phyloP scores from a whole-genome alignment of 192 early-diverging fungal genomes.

The Backusella australiensis region DNA sequence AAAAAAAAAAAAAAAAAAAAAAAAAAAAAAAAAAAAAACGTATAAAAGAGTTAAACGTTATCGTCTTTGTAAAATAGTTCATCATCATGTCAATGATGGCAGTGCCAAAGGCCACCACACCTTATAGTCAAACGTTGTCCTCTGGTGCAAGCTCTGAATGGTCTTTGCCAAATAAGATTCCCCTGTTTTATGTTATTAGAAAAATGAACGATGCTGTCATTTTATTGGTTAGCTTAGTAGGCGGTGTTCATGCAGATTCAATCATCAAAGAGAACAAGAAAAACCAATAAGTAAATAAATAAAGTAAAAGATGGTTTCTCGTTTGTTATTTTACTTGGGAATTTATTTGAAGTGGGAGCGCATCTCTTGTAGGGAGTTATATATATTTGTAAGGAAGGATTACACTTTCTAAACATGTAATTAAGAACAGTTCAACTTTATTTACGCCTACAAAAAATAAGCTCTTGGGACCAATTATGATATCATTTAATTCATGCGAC shows the following conservation, averaged over 20 bases:
- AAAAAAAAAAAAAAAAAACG: background rate
- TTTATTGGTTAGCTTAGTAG: slow-evolving; percentile 18
- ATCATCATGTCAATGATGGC: slow-evolving; percentile 36
- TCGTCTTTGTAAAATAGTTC: slow-evolving; percentile 15
- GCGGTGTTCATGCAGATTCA: slow-evolving; percentile 32
- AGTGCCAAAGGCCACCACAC: slow-evolving; percentile 8
- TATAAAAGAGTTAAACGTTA: background rate
- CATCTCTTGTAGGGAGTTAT: background rate
- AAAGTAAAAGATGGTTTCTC: background rate
- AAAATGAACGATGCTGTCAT: slow-evolving; percentile 28
- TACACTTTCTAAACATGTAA: too few species aligned
- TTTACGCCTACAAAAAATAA: too few species aligned
- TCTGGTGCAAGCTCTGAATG: slow-evolving; percentile 14
- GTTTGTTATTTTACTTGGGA: background rate
- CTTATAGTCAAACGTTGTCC: background rate
- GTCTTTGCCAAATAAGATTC: slow-evolving; percentile 29
- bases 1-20: background rate
- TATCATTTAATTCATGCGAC: too few species aligned
- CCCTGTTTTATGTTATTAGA: slow-evolving; percentile 23
- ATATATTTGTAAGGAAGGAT: too few species aligned
- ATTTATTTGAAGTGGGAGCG: background rate
- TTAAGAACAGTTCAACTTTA: too few species aligned
- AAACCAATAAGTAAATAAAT: background rate
- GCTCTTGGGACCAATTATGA: too few species aligned
- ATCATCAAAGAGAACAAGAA: slow-evolving; percentile 27